Evolutionary conservation across 495 filamentous ascomycete species (phyloP).

Genomic region (Astrocystis sublimbata): DNA sequence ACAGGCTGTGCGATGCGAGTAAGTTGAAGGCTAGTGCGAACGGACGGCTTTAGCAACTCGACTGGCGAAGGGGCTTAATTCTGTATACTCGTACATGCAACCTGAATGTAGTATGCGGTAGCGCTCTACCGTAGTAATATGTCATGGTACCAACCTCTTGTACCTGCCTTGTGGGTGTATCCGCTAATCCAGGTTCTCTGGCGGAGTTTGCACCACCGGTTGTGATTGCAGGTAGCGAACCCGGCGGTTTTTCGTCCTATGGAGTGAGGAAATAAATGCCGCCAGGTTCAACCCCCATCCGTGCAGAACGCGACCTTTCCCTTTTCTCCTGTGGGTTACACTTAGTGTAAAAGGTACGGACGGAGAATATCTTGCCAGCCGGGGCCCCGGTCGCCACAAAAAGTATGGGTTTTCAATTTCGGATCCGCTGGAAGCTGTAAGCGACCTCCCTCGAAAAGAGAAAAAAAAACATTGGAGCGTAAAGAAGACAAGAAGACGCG

Average conservation of each 20-base stretch:
- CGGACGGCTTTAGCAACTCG: not conserved
- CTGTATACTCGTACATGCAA: too few species aligned
- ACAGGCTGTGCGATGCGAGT: not conserved
- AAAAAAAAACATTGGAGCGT: slow-evolving; percentile 2
- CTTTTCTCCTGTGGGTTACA: not conserved
- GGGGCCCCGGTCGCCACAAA: slow-evolving; percentile 1
- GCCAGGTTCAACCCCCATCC: not conserved
- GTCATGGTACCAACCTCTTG: not conserved
- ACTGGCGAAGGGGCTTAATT: not conserved
- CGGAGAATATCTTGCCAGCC: slow-evolving; percentile 18
- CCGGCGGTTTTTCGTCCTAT: slow-evolving; percentile 17
- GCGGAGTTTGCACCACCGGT: slow-evolving; percentile 16
- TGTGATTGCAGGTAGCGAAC: slow-evolving; percentile 1
- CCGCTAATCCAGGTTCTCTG: slow-evolving; percentile 3
- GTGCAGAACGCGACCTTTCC: slow-evolving; percentile 12
- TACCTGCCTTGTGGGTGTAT: not conserved
- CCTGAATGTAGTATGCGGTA: not conserved
- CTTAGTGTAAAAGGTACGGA: slow-evolving; percentile 3
- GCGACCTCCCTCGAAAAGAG: not conserved
- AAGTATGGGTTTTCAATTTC: slow-evolving; percentile 5
- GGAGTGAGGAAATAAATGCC: slow-evolving; percentile 15
- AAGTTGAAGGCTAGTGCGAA: not conserved
- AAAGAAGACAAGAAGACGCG: not conserved
- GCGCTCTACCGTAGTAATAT: not conserved
- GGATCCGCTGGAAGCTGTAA: slow-evolving; percentile 5